Evolutionary conservation across 805 yeast species (phyloP).

Genomic region (Wickerhamiella sorbophila): DNA sequence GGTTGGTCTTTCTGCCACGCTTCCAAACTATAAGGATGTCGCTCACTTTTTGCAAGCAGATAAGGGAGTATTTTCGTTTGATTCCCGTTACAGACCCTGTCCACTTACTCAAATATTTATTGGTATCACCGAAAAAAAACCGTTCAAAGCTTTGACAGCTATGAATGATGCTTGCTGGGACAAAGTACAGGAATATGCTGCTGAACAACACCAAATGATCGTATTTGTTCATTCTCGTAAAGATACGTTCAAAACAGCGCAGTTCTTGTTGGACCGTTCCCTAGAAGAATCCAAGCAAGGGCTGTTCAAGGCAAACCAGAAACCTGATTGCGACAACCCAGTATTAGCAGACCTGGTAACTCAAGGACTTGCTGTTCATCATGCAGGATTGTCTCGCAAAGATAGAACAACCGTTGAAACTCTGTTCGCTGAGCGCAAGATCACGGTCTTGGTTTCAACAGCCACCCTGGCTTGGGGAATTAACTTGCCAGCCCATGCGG

Average conservation of each 20-base stretch:
- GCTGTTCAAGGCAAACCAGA: slow-evolving; percentile 37
- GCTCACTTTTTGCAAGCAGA: slow-evolving; percentile 53
- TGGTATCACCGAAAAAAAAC: slow-evolving; percentile 73
- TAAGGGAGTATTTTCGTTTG: slow-evolving; percentile 60
- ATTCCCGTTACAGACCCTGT: slow-evolving; percentile 75
- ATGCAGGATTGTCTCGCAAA: slow-evolving; percentile 89
- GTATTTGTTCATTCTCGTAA: slow-evolving; percentile 90
- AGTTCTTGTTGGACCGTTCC: slow-evolving; percentile 55
- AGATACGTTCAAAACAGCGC: slow-evolving; percentile 77
- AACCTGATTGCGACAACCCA: not conserved
- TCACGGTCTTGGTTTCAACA: slow-evolving; percentile 84
- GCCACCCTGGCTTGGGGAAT: slow-evolving; percentile 99
- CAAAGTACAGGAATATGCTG: slow-evolving; percentile 45
- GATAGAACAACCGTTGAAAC: slow-evolving; percentile 85
- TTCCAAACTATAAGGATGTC: slow-evolving; percentile 80
- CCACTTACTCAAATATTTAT: slow-evolving; percentile 80
- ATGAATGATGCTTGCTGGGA: slow-evolving; percentile 88
- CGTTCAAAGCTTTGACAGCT: slow-evolving; percentile 62
- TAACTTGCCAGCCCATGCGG: slow-evolving; percentile 94
- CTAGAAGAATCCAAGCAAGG: slow-evolving; percentile 61
- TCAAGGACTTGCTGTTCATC: slow-evolving; percentile 84
- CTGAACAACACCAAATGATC: slow-evolving; percentile 55
- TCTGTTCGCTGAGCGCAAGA: slow-evolving; percentile 72
- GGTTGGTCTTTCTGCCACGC: slow-evolving; percentile 82
- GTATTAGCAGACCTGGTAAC: slow-evolving; percentile 28